phyloP scores from a whole-genome alignment of 2,329 filamentous ascomycete genomes.

The Colletotrichum phormii region DNA sequence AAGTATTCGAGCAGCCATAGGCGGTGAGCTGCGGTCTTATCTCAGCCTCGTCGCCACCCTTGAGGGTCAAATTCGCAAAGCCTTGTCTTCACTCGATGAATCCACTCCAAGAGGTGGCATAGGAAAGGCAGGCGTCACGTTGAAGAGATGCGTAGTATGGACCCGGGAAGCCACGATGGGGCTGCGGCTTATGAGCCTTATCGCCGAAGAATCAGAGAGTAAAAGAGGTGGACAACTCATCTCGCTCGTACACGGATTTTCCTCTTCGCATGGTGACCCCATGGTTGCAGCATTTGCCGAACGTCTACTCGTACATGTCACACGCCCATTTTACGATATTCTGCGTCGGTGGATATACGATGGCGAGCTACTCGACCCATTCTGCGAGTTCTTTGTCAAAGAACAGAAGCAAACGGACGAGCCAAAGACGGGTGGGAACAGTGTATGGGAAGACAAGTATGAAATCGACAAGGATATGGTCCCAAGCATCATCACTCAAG shows the following conservation, averaged over 20 bases:
- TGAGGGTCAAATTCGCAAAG: constrained; percentile 90
- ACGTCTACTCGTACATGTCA: constrained; percentile 86
- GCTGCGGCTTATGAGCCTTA: constrained; percentile 89
- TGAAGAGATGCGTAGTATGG: constrained; percentile 97
- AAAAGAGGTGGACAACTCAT: constrained; percentile 91
- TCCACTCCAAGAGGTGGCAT: constrained; percentile 75
- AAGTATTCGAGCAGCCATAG: constrained; percentile 89
- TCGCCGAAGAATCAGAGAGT: constrained; percentile 89
- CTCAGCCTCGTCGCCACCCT: constrained; percentile 90
- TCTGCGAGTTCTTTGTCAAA: constrained; percentile 92
- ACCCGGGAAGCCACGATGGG: constrained; percentile 97
- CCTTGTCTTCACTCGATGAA: constrained; percentile 79
- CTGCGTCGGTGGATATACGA: constrained; percentile 98
- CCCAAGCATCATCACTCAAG: constrained; percentile 90
- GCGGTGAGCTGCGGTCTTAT: constrained; percentile 87
- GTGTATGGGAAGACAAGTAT: constrained; percentile 99
- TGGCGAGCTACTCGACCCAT: constrained; percentile 96
- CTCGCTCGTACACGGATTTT: constrained; percentile 92
- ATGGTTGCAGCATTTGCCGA: constrained; percentile 95
- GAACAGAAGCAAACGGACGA: constrained; percentile 74
- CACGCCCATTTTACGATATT: constrained; percentile 96
- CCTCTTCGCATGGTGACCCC: constrained; percentile 92
- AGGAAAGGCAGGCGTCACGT: constrained; percentile 88
- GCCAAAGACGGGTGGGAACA: constrained; percentile 64
- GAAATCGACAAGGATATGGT: constrained; percentile 87